phyloP scores from a whole-genome alignment of 164 flowering plant species.

The Vitis rotundifolia region DNA sequence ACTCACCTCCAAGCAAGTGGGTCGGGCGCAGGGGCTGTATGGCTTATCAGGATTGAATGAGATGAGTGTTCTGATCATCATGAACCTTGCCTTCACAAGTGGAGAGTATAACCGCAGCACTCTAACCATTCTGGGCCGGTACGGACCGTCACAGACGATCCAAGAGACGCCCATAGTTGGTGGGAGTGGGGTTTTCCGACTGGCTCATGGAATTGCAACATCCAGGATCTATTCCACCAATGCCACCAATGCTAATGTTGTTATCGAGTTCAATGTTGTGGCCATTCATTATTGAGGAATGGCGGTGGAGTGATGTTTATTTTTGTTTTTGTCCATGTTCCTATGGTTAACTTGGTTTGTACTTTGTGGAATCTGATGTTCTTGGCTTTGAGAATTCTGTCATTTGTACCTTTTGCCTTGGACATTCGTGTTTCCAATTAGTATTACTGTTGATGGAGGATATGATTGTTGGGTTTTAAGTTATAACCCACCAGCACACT shows the following conservation, averaged over 20 bases:
- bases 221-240: conserved; percentile 20
- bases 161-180: conserved; percentile 41
- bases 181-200: conserved; percentile 36
- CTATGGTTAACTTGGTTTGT: too few relatives aligned
- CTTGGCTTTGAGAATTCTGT: too few relatives aligned
- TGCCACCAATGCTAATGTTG: conserved; percentile 27
- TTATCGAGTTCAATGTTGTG: conserved; percentile 21
- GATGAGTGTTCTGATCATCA: background rate
- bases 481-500: too few relatives aligned
- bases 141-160: background rate
- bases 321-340: too few relatives aligned
- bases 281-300: conserved; percentile 16
- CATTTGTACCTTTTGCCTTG: too few relatives aligned
- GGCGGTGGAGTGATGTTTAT: background rate
- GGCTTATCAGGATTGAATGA: background rate
- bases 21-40: conserved; percentile 20
- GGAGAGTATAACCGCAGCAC: conserved; percentile 32
- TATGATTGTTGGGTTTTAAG: too few relatives aligned
- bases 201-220: conserved; percentile 38
- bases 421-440: too few relatives aligned
- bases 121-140: conserved; percentile 20
- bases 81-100: conserved; percentile 13
- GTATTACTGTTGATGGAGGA: too few relatives aligned
- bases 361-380: too few relatives aligned
- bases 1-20: conserved; percentile 14